Conservation (phyloP, 2,329 filamentous ascomycete species). For the Curvularia hawaiiensis region DNA sequence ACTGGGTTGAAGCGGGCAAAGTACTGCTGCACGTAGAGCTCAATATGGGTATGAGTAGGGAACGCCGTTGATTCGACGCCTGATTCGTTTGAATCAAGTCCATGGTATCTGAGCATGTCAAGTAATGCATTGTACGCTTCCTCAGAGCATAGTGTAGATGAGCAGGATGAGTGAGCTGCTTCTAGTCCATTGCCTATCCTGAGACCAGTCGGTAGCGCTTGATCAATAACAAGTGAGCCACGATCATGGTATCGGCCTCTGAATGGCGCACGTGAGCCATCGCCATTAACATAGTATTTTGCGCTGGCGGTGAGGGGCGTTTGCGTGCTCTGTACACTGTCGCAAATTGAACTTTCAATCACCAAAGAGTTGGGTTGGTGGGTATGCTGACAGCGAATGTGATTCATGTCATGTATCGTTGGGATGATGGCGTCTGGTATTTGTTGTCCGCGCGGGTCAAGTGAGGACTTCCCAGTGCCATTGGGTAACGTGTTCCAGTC, state of each 20-base stretch:
- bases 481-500: slow-evolving; percentile 14
- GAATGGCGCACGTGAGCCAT: neutral
- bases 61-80: slow-evolving; percentile 13
- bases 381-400: neutral
- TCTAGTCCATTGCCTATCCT: neutral
- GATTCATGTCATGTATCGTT: neutral
- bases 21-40: slow-evolving; percentile 30
- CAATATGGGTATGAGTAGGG: slow-evolving; percentile 27
- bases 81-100: neutral
- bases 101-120: neutral
- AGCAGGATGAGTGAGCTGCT: neutral
- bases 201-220: neutral
- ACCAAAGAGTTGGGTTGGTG: neutral
- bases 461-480: neutral
- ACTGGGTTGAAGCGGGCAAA: slow-evolving; percentile 35
- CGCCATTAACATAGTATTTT: neutral
- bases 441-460: neutral
- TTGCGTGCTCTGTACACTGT: neutral
- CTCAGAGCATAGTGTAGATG: neutral
- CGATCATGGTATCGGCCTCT: neutral
- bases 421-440: neutral
- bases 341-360: neutral
- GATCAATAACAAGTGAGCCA: neutral
- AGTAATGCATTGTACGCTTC: slow-evolving; percentile 4
- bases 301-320: neutral